These are phyloP conservation scores for Achaetomium macrosporum DNA, from an alignment of 2,329 filamentous ascomycete species.

Conservation along the genomic window DNA sequence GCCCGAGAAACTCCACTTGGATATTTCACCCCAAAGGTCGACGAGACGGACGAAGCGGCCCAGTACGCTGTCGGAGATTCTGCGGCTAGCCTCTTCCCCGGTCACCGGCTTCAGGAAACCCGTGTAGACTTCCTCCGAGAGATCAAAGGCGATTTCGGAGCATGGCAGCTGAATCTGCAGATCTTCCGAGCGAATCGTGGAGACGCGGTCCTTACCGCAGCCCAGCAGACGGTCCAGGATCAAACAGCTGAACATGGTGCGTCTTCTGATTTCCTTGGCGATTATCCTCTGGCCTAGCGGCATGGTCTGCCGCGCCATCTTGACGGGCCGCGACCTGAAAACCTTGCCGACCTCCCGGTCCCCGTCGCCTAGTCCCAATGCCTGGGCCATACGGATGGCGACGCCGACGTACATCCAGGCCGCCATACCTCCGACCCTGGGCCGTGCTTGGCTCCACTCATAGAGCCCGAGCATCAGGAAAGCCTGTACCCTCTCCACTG, in stretches of 20 bases:
- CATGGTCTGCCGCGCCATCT: conserved; percentile 11
- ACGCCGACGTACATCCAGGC: conserved; percentile 63
- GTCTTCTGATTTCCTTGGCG: conserved; percentile 56
- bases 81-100: conserved; percentile 21
- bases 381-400: conserved; percentile 59
- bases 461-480: conserved; percentile 66
- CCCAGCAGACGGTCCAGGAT: conserved; percentile 65
- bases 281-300: conserved; percentile 37
- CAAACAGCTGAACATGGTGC: conserved; percentile 71
- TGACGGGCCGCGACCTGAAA: conserved; percentile 10
- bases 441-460: conserved; percentile 60
- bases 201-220: conserved; percentile 55
- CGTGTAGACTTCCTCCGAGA: conserved; percentile 52
- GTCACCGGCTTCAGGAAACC: conserved; percentile 37
- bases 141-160: conserved; percentile 58
- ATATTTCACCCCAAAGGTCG: conserved; percentile 54
- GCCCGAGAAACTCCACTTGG: conserved; percentile 47
- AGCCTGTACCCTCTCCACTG: conserved; percentile 60
- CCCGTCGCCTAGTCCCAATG: conserved; percentile 55
- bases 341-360: conserved; percentile 30
- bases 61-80: conserved; percentile 42
- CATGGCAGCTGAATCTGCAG: conserved; percentile 62
- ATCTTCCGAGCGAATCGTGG: conserved; percentile 54
- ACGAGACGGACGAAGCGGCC: conserved; percentile 53
- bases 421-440: conserved; percentile 44